These are phyloP conservation scores for Pythium brachiatum DNA, from an alignment of 352 stramenopile genomes.

Conservation along the genomic window DNA sequence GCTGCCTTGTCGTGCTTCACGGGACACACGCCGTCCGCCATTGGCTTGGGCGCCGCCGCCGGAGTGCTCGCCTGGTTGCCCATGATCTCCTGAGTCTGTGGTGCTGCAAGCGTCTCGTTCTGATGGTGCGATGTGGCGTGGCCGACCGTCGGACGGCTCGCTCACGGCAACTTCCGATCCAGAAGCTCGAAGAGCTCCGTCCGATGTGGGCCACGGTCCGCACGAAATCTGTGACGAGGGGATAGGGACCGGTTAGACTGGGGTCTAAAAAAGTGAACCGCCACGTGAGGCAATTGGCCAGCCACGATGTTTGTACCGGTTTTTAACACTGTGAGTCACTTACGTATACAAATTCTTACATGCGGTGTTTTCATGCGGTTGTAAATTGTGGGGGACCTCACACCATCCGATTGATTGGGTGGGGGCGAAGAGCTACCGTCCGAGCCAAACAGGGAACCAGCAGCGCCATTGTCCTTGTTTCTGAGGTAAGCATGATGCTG, in stretches of 20 bases:
- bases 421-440: slow-evolving; percentile 18
- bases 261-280: slow-evolving; percentile 13
- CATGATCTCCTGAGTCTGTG: slow-evolving; percentile 29
- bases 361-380: slow-evolving; percentile 5
- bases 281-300: slow-evolving; percentile 1
- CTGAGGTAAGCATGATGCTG: slow-evolving; percentile 28
- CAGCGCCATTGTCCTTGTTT: slow-evolving; percentile 34
- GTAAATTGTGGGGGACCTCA: slow-evolving; percentile 11
- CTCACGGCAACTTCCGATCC: background rate
- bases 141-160: slow-evolving; percentile 1
- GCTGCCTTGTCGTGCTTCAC: slow-evolving; percentile 42
- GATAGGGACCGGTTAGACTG: slow-evolving; percentile 19
- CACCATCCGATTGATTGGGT: slow-evolving; percentile 27
- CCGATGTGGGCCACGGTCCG: background rate
- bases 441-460: background rate
- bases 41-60: slow-evolving; percentile 29
- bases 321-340: slow-evolving; percentile 1
- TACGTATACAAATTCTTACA: slow-evolving; percentile 27
- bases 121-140: slow-evolving; percentile 3
- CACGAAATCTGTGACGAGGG: slow-evolving; percentile 21
- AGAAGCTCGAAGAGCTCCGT: slow-evolving; percentile 16
- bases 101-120: slow-evolving; percentile 2
- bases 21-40: slow-evolving; percentile 49
- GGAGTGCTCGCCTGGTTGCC: slow-evolving; percentile 65
- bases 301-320: slow-evolving; percentile 10